These are phyloP conservation scores for Ceratopteris richardii DNA, from an alignment of 75 land plant species.

Conservation along the genomic window DNA sequence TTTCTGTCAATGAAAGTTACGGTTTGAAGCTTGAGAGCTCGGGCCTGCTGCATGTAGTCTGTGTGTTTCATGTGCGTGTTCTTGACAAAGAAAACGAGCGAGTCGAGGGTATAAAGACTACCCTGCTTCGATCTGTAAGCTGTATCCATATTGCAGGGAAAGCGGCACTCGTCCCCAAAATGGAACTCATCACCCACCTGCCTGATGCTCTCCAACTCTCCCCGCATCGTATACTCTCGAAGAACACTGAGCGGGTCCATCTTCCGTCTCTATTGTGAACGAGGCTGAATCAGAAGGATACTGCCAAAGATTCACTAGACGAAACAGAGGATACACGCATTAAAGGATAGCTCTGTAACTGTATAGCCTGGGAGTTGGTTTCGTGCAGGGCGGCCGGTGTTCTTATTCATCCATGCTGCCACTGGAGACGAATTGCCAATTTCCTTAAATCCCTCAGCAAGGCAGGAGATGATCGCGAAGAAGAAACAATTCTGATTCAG, in stretches of 20 bases:
- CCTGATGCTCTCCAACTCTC: constrained; percentile 58
- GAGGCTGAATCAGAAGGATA: no score
- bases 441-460: no score
- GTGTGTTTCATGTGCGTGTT: constrained; percentile 67
- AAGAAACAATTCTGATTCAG: no score
- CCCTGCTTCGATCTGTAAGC: constrained; percentile 83
- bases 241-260: constrained; percentile 82
- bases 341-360: no score
- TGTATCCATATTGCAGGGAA: constrained; percentile 67
- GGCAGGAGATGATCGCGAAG: no score
- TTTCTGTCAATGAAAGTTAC: constrained; percentile 85
- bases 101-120: constrained; percentile 64
- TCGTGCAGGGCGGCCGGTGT: no score
- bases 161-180: constrained; percentile 68
- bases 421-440: no score
- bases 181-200: constrained; percentile 56
- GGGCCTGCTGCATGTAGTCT: constrained; percentile 75
- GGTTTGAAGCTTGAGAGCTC: constrained; percentile 41
- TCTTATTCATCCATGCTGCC: no score
- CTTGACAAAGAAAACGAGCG: constrained; percentile 64
- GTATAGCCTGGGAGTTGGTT: no score
- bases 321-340: no score
- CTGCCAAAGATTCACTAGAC: no score
- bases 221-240: constrained; percentile 74
- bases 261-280: no score